Conservation (phyloP, 2,329 filamentous ascomycete species). For the Apiospora marii region DNA sequence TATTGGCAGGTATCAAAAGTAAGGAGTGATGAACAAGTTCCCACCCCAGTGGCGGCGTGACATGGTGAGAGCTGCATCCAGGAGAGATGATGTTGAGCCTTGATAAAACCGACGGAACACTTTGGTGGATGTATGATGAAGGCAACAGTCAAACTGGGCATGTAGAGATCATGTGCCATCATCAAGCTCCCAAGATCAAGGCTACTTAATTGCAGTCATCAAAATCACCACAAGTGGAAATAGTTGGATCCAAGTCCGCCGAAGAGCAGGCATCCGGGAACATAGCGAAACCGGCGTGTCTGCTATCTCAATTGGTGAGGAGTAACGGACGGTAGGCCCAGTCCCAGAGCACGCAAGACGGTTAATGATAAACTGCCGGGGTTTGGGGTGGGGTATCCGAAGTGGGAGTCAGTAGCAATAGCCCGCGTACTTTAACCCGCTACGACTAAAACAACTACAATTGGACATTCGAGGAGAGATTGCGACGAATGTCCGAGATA, state of each 20-base stretch:
- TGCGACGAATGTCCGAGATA: slow-evolving; percentile 12
- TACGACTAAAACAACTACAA: slow-evolving; percentile 15
- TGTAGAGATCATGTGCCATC: too few relatives aligned
- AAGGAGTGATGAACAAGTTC: background rate
- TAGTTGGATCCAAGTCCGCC: background rate
- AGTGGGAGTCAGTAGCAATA: slow-evolving; percentile 8
- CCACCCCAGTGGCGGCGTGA: too few relatives aligned
- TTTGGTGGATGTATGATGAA: too few relatives aligned
- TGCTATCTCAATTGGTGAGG: background rate
- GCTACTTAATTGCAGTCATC: background rate
- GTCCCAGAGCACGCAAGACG: slow-evolving; percentile 11
- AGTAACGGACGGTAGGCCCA: background rate
- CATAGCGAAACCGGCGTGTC: background rate
- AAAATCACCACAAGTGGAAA: background rate
- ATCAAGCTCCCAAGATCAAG: background rate
- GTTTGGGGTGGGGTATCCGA: slow-evolving; percentile 19
- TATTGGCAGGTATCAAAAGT: background rate
- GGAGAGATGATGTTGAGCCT: too few relatives aligned
- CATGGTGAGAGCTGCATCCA: too few relatives aligned
- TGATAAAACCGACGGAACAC: too few relatives aligned
- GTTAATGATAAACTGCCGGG: slow-evolving; percentile 21
- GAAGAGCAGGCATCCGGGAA: too few relatives aligned
- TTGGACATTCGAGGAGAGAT: slow-evolving; percentile 10
- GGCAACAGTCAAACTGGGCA: background rate
- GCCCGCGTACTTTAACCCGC: slow-evolving; percentile 4